Base-by-base conservation (phyloP, 2,329 filamentous ascomycete species). In the Fusarium algeriense region DNA sequence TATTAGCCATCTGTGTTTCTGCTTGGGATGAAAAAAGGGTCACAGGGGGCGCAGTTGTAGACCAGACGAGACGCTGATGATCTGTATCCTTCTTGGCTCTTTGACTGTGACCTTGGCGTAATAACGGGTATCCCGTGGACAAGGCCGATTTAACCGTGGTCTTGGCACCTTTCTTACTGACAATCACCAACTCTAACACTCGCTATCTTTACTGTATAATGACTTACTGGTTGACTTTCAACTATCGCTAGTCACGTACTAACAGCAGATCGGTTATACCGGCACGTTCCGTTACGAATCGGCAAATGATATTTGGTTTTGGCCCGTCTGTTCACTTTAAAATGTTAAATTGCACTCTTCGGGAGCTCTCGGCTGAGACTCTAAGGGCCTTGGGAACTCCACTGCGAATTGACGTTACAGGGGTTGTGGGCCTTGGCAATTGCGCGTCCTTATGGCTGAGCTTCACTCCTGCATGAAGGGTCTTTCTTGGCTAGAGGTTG, bases 381-480 rank as follows among this genome's bases (percentile, higher is more conserved):
- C 23, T 6, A 37, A 37, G 63, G 63, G 49, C 63, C 63, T 67
- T 67, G 64, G 43, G 4, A 2, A 12, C 49, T 50, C 64, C 64
- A 67, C 64, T 5, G 3, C 12, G 40, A 59, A 46, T 50, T 53
- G 38, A 34, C 9, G 26, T n/a, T 20, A 0, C 64, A 68, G 44
- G 64, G 64, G n/a, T 56, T 2, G 1, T 8, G 20, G 15, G 19
- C 15, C 64, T 68, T 68, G 64, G 65, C 65, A 56, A 68, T 72
- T 72, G 69, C 69, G 69, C 69, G 69, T 72, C 69, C 61, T 35
- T 30, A 66, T 69, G 69, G 69, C 69, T 72, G 69, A 62, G 69
- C 50, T 44, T 32, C 14, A 10, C 32, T 62, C 60, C 41, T 71
- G 49, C 68, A 71, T 71, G 4, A 63, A 69, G 48, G 48, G 64